Evolutionary conservation across 1,139 yeast genomes (phyloP).

Genomic region (Meyerozyma smithsonii): DNA sequence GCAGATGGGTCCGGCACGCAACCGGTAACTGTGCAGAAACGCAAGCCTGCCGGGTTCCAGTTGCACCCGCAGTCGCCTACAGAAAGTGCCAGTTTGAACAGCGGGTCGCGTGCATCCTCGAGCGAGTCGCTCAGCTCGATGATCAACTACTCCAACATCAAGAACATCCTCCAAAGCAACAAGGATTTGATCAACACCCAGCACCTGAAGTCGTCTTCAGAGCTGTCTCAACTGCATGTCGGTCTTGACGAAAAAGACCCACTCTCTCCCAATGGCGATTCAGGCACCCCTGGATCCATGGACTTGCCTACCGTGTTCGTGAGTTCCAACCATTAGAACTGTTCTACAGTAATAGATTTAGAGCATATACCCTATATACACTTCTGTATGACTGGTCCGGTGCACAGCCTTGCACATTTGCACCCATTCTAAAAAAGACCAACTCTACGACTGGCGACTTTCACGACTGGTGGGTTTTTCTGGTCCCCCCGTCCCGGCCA

Average conservation of each 20-base stretch:
- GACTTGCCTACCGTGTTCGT: slow-evolving; percentile 12
- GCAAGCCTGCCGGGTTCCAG: slow-evolving; percentile 5
- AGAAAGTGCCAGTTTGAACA: slow-evolving; percentile 7
- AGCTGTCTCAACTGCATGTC: slow-evolving; percentile 3
- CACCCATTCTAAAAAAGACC: not conserved
- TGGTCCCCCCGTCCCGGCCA: too few species aligned
- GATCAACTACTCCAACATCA: slow-evolving; percentile 10
- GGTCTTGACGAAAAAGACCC: slow-evolving; percentile 5
- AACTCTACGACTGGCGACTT: too few species aligned
- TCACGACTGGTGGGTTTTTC: too few species aligned
- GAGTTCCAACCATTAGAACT: slow-evolving; percentile 11
- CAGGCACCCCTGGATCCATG: not conserved
- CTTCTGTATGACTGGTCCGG: too few species aligned
- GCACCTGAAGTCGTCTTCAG: not conserved
- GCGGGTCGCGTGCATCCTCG: slow-evolving; percentile 10
- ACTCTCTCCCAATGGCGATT: not conserved
- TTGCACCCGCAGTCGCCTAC: slow-evolving; percentile 9
- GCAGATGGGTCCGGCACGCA: slow-evolving; percentile 1
- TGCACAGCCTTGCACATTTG: too few species aligned
- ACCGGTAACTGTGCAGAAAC: not conserved
- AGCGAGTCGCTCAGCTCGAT: slow-evolving; percentile 12
- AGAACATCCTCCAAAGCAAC: slow-evolving; percentile 9
- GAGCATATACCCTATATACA: too few species aligned
- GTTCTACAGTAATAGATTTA: not conserved
- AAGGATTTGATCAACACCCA: slow-evolving; percentile 7